Conservation (phyloP, 208 protist genomes). For the Acanthamoeba castellanii region DNA sequence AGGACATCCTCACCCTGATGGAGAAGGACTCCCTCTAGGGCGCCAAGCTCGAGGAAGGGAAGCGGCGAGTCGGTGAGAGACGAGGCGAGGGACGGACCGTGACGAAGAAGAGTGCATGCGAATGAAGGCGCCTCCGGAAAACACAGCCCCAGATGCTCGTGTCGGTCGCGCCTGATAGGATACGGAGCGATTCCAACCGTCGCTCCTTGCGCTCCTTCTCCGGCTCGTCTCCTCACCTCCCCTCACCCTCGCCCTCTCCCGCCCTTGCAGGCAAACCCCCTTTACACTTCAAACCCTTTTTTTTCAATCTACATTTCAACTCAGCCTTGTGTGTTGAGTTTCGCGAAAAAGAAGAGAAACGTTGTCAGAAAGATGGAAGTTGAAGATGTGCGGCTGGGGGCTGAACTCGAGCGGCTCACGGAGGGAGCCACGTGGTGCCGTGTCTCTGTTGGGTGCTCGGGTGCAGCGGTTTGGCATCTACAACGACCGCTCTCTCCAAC, state of each 20-base stretch:
- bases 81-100: background rate
- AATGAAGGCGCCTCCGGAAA: conserved; percentile 61
- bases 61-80: background rate
- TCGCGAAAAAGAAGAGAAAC: too few species aligned
- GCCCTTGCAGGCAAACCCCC: background rate
- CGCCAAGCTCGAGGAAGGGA: background rate
- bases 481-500: background rate
- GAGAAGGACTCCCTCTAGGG: conserved; percentile 5
- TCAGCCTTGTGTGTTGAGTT: too few species aligned
- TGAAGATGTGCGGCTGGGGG: background rate
- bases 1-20: conserved; percentile 47
- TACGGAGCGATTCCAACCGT: conserved; percentile 55
- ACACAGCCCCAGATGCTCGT: conserved; percentile 32
- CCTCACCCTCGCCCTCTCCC: background rate
- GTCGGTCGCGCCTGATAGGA: conserved; percentile 39
- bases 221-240: background rate
- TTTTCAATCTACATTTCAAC: too few species aligned
- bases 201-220: conserved; percentile 37
- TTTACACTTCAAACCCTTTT: too few species aligned
- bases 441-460: background rate
- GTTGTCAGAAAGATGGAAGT: too few species aligned
- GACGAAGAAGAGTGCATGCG: conserved; percentile 18
- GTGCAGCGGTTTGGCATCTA: background rate
- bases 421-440: background rate
- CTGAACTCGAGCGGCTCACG: background rate